These are phyloP conservation scores for Diospyros lotus DNA, from an alignment of 148 eudicot genomes.

Conservation along the genomic window DNA sequence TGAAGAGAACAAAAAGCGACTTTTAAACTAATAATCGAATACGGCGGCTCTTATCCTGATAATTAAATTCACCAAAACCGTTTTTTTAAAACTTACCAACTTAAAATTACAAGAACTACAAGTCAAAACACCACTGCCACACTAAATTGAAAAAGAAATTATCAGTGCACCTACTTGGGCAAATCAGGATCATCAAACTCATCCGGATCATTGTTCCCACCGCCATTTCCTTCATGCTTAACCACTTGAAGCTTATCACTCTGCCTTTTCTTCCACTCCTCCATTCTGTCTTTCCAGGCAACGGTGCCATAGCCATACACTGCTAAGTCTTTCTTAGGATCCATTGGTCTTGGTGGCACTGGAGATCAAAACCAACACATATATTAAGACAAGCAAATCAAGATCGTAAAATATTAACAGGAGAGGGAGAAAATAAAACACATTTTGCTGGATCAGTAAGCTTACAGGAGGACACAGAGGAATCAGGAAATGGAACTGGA, in stretches of 20 bases:
- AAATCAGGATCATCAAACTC: constrained; percentile 62
- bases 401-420: neutral
- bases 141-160: neutral
- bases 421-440: neutral
- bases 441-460: too few relatives aligned
- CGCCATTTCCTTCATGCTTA: constrained; percentile 60
- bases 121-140: neutral
- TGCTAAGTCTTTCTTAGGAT: constrained; percentile 77
- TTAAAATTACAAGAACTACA: neutral
- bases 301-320: constrained; percentile 94
- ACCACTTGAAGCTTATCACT: constrained; percentile 68
- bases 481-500: constrained; percentile 41
- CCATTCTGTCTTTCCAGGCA: constrained; percentile 97
- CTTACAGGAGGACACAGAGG: constrained; percentile 68
- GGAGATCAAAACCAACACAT: constrained; percentile 8
- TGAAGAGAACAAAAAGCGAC: neutral
- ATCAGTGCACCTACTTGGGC: constrained; percentile 49
- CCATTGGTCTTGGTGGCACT: constrained; percentile 87
- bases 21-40: neutral
- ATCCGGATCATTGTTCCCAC: constrained; percentile 38
- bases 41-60: neutral
- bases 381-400: neutral
- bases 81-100: neutral
- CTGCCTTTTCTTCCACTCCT: constrained; percentile 83
- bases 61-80: neutral